phyloP scores from a whole-genome alignment of 2,329 filamentous ascomycete species.

The Simplicillium sp. region DNA sequence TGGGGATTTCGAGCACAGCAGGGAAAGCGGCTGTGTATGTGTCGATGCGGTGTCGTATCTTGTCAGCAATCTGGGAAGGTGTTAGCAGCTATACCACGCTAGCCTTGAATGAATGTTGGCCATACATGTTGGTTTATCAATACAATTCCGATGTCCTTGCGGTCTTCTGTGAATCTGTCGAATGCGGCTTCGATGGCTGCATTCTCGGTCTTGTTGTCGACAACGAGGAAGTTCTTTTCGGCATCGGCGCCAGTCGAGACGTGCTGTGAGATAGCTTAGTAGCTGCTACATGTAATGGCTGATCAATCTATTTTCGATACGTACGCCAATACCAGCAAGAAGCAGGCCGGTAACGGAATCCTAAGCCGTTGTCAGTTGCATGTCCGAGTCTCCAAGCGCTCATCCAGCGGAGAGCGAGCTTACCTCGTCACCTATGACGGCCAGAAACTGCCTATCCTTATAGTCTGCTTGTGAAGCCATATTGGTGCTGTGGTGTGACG shows the following conservation, averaged over 20 bases:
- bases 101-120: not conserved
- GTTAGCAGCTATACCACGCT: not conserved
- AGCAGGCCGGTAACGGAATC: slow-evolving; percentile 93
- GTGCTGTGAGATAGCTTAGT: slow-evolving; percentile 47
- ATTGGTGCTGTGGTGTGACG: slow-evolving; percentile 8
- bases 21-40: slow-evolving; percentile 91
- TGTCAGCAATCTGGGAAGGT: slow-evolving; percentile 68
- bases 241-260: slow-evolving; percentile 81
- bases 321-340: slow-evolving; percentile 87
- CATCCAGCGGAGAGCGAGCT: not conserved
- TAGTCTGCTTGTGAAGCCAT: slow-evolving; percentile 49
- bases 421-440: slow-evolving; percentile 96
- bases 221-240: slow-evolving; percentile 96
- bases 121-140: slow-evolving; percentile 96
- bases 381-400: not conserved
- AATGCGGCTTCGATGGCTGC: slow-evolving; percentile 83
- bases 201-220: slow-evolving; percentile 87
- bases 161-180: slow-evolving; percentile 74
- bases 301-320: slow-evolving; percentile 11
- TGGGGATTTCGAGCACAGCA: slow-evolving; percentile 92
- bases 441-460: slow-evolving; percentile 89
- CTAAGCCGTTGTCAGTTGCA: slow-evolving; percentile 37
- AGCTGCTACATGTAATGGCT: not conserved
- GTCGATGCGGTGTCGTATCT: slow-evolving; percentile 85
- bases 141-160: slow-evolving; percentile 94